phyloP scores from a whole-genome alignment of 345 rosid species.

The Arabis alpina region DNA sequence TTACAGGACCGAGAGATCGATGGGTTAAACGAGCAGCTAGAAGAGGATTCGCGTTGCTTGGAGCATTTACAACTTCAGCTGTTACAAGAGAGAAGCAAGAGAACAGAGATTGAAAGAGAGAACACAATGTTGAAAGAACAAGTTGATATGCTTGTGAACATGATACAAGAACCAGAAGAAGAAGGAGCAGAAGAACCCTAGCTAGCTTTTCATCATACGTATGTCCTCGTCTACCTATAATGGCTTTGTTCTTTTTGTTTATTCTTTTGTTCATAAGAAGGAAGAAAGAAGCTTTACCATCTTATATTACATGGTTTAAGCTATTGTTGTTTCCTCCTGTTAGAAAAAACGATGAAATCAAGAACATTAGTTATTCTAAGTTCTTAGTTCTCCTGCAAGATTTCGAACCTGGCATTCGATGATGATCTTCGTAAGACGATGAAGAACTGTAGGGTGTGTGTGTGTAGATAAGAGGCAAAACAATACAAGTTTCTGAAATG shows the following conservation, averaged over 20 bases:
- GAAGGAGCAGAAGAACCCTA: constrained; percentile 59
- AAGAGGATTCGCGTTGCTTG: constrained; percentile 78
- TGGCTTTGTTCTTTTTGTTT: constrained; percentile 39
- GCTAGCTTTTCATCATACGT: constrained; percentile 1
- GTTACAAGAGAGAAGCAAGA: constrained; percentile 74
- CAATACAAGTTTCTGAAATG: constrained; percentile 24
- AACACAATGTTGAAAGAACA: constrained; percentile 81
- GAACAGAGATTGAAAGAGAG: constrained; percentile 80
- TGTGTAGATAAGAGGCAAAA: constrained; percentile 22
- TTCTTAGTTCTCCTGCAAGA: constrained; percentile 19
- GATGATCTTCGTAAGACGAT: not conserved
- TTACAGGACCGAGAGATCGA: constrained; percentile 85
- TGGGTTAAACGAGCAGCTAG: constrained; percentile 91
- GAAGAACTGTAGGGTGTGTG: constrained; percentile 17
- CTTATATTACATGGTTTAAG: constrained; percentile 37
- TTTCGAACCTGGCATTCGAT: constrained; percentile 15
- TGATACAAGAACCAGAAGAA: constrained; percentile 77
- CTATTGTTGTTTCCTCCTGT: constrained; percentile 27
- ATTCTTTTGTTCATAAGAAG: constrained; percentile 46
- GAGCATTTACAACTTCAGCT: constrained; percentile 90
- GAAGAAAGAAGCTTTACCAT: constrained; percentile 31
- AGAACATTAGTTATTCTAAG: constrained; percentile 10
- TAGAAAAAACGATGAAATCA: constrained; percentile 13
- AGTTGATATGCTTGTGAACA: constrained; percentile 75
- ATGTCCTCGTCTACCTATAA: constrained; percentile 10